Percentiles rank a stretch among this genome's conserved stretches.
Conservation (phyloP, 345 rosid species). For the Gossypium sturtianum region DNA sequence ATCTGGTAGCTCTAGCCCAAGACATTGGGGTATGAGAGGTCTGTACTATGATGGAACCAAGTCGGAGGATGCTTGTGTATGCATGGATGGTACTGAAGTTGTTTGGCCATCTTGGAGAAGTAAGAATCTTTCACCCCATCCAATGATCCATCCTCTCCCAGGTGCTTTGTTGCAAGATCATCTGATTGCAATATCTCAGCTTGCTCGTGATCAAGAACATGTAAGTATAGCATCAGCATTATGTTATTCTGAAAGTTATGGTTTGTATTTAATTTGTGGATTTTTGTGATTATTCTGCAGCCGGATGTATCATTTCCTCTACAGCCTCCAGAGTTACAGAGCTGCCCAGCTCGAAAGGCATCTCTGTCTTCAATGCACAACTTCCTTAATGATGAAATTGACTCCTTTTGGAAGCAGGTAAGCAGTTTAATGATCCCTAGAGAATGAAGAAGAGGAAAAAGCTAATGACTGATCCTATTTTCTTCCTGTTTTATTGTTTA, state of each 20-base stretch:
- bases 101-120: conserved; percentile 93
- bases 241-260: conserved; percentile 6
- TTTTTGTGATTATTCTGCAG: conserved; percentile 45
- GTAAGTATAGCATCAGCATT: conserved; percentile 40
- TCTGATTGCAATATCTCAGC: conserved; percentile 82
- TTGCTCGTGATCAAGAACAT: conserved; percentile 90
- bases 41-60: conserved; percentile 69
- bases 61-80: conserved; percentile 61
- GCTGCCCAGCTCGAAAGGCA: conserved; percentile 46
- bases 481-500: conserved; percentile 14
- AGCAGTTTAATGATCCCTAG: conserved; percentile 3
- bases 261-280: conserved; percentile 21
- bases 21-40: conserved; percentile 95
- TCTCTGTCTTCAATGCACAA: conserved; percentile 65
- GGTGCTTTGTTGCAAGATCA: conserved; percentile 81
- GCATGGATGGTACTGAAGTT: conserved; percentile 82
- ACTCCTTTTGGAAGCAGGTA: conserved; percentile 86
- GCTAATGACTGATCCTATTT: conserved; percentile 4
- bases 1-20: conserved; percentile 98
- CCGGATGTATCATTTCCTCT: conserved; percentile 85
- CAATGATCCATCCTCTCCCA: conserved; percentile 80
- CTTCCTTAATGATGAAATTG: conserved; percentile 76
- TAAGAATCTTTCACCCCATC: conserved; percentile 66
- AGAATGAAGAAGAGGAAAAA: background rate
- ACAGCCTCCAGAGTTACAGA: conserved; percentile 64